Evolutionary conservation across 2,329 filamentous ascomycete species (phyloP).

Genomic region (Colletotrichum cereale): DNA sequence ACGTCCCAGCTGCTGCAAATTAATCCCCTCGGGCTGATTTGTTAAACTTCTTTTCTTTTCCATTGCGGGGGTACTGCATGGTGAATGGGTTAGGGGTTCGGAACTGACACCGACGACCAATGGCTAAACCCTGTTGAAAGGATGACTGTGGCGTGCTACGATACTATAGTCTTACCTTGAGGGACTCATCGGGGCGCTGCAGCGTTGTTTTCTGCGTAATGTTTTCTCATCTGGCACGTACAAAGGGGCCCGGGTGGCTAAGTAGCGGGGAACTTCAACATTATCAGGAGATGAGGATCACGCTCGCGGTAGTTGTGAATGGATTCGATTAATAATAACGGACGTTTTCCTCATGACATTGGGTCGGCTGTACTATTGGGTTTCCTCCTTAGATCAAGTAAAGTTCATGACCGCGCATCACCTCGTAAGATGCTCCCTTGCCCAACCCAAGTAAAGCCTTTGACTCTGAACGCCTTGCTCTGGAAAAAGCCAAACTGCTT

Average conservation of each 20-base stretch:
- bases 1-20: not conserved
- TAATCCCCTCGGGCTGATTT: not conserved
- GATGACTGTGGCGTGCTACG: no score
- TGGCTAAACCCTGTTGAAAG: not conserved
- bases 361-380: no score
- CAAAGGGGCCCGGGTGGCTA: not conserved
- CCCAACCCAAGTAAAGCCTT: not conserved
- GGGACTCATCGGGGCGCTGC: no score
- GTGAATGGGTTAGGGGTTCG: not conserved
- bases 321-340: no score
- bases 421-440: no score
- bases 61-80: not conserved
- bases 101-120: not conserved
- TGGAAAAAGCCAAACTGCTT: not conserved
- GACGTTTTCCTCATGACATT: no score
- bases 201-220: not conserved
- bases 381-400: not conserved
- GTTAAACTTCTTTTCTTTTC: not conserved
- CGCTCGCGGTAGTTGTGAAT: not conserved
- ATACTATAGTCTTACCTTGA: no score
- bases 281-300: not conserved
- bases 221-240: not conserved
- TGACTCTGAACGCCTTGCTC: not conserved
- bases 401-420: not conserved
- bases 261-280: not conserved